phyloP scores from a whole-genome alignment of 495 filamentous ascomycete species.

The Parmelia sp. region DNA sequence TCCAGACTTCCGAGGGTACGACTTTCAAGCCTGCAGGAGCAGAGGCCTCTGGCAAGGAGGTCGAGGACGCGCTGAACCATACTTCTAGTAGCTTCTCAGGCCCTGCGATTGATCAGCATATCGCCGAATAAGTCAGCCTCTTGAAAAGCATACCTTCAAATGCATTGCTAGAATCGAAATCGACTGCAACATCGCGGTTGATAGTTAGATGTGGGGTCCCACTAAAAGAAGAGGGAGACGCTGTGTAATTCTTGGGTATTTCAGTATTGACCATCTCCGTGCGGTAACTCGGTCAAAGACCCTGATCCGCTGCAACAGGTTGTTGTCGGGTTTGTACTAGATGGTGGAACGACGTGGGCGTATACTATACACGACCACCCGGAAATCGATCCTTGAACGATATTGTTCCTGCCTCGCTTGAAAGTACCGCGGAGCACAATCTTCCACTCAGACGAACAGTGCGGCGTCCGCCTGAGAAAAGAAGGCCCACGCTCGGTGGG shows the following conservation, averaged over 20 bases:
- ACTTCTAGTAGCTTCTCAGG: constrained; percentile 98
- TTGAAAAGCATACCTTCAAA: constrained; percentile 68
- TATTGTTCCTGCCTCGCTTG: constrained; percentile 3
- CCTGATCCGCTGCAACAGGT: neutral
- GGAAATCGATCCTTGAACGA: neutral
- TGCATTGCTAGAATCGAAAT: constrained; percentile 91
- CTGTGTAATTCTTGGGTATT: constrained; percentile 71
- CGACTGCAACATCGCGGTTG: constrained; percentile 90
- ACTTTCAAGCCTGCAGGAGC: constrained; percentile 77
- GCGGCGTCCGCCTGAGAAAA: constrained; percentile 82
- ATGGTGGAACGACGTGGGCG: neutral
- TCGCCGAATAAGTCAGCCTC: neutral
- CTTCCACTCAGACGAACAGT: constrained; percentile 84
- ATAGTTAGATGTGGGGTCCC: constrained; percentile 87
- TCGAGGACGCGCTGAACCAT: constrained; percentile 85
- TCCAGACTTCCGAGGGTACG: constrained; percentile 79
- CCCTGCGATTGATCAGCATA: constrained; percentile 40
- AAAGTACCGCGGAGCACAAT: constrained; percentile 54
- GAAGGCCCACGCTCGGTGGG: constrained; percentile 71
- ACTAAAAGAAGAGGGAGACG: constrained; percentile 67
- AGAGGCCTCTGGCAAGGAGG: constrained; percentile 60
- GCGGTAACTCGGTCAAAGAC: constrained; percentile 13
- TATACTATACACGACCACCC: neutral
- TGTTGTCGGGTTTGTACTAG: neutral
- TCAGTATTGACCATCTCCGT: constrained; percentile 76